Evolutionary conservation across 257 asterid genomes (phyloP).

Genomic region (Solanum piurae): DNA sequence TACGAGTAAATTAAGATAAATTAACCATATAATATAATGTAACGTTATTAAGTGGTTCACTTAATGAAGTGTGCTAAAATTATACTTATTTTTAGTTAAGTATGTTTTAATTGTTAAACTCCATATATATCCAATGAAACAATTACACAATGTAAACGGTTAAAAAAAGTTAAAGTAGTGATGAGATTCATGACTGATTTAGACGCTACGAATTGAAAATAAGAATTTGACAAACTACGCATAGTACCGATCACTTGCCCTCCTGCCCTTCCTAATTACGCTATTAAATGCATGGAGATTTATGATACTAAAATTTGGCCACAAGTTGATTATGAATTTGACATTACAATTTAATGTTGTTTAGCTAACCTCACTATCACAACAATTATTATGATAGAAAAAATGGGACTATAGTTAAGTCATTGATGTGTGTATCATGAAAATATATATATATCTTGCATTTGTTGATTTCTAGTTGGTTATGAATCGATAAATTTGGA

Average conservation of each 20-base stretch:
- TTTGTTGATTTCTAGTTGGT: not conserved
- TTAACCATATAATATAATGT: no score
- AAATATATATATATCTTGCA: not conserved
- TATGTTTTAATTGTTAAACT: no score
- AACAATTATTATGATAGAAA: not conserved
- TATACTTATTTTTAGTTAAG: no score
- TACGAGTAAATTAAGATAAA: no score
- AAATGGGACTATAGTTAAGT: not conserved
- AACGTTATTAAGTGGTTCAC: no score
- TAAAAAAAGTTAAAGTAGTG: no score
- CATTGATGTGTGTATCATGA: no score
- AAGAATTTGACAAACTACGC: not conserved
- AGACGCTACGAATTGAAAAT: not conserved
- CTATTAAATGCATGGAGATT: not conserved
- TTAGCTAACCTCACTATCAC: not conserved
- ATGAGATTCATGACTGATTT: no score
- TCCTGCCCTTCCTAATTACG: not conserved
- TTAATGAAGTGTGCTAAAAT: no score
- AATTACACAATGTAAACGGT: no score
- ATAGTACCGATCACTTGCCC: no score
- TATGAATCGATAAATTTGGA: not conserved
- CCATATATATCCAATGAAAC: no score
- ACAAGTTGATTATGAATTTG: not conserved
- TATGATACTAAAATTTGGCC: not conserved
- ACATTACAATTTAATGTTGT: not conserved